Conservation (phyloP, 306 rosid species). For the Rubus idaeus region DNA sequence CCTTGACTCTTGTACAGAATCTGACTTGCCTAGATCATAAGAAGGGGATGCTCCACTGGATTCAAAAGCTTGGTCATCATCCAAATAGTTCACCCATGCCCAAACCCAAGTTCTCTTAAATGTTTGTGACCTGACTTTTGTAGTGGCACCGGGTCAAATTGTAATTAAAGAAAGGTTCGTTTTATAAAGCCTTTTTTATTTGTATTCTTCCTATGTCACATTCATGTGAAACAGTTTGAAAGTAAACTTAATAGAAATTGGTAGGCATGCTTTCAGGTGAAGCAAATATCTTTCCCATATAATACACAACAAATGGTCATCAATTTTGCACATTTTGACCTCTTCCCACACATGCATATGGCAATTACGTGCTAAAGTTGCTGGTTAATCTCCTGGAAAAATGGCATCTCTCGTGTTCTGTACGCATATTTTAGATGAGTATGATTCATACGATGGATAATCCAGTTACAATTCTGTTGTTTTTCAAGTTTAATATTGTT, state of each 20-base stretch:
- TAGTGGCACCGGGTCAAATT: slow-evolving; percentile 47
- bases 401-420: background rate
- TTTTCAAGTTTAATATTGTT: background rate
- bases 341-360: background rate
- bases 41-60: slow-evolving; percentile 88
- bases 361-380: background rate
- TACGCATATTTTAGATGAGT: background rate
- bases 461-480: background rate
- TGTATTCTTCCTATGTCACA: slow-evolving; percentile 33
- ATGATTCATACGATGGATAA: background rate
- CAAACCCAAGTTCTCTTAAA: slow-evolving; percentile 78
- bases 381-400: background rate
- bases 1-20: slow-evolving; percentile 48
- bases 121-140: slow-evolving; percentile 47
- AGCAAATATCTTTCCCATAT: slow-evolving; percentile 21
- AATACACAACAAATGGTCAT: slow-evolving; percentile 8
- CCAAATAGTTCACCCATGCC: slow-evolving; percentile 50
- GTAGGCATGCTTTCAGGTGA: slow-evolving; percentile 39
- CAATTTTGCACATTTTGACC: background rate
- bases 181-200: slow-evolving; percentile 38
- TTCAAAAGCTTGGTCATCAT: slow-evolving; percentile 87
- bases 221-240: slow-evolving; percentile 29
- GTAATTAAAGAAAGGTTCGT: slow-evolving; percentile 62
- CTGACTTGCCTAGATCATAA: slow-evolving; percentile 62
- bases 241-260: slow-evolving; percentile 37